Evolutionary conservation across 495 filamentous ascomycete species (phyloP), one percentile per base, ranked within the genome.

Genomic region (Podospora appendiculata): DNA sequence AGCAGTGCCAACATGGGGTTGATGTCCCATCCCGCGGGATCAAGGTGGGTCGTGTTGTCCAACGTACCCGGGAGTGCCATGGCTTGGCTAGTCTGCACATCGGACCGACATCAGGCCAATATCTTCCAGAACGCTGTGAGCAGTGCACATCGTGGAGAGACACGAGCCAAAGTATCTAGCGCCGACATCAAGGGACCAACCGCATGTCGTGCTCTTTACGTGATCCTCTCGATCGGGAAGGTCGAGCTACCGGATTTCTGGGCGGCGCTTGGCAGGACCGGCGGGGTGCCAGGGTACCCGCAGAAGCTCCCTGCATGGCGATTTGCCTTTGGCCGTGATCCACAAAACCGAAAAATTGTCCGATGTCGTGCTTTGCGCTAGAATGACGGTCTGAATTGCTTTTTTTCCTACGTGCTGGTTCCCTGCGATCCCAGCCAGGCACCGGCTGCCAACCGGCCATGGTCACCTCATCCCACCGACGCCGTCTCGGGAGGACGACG

Each of bases 341-440:
- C 48, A 32, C 13, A 51, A 35, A 16, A 25, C 6, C 8, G 9
- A 51, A 45, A 42, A 50, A 38, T 52, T 53, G 42, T 41, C 53
- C 61, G 57, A 66, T 66, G 63, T 66, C 63, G 63, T 66, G 61
- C 63, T 66, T 50, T 18, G 34, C 41, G 57, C 61, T 61, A 62
- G 63, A 35, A 66, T 66, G 52, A 54, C 61, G 58, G 58, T 25
- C 25, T 25, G 25, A 25, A 25, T 25, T 25, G 25, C 25, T 5
- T 25, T 25, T 25, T 18, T 61, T 50, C 42, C 52, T 41, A 53
- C 54, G 55, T 52, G 47, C 34, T 8, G 32, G 14, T 39, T 47
- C 33, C 47, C 42, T 35, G 38, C 3, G 14, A 8, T 14, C 38
- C 42, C 18, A 13, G 19, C 45, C 10, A 43, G 12, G 7, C 38